Evolutionary conservation across 306 rosid species (phyloP), one percentile per base, ranked within the genome.

Genomic region (Neltuma alba): DNA sequence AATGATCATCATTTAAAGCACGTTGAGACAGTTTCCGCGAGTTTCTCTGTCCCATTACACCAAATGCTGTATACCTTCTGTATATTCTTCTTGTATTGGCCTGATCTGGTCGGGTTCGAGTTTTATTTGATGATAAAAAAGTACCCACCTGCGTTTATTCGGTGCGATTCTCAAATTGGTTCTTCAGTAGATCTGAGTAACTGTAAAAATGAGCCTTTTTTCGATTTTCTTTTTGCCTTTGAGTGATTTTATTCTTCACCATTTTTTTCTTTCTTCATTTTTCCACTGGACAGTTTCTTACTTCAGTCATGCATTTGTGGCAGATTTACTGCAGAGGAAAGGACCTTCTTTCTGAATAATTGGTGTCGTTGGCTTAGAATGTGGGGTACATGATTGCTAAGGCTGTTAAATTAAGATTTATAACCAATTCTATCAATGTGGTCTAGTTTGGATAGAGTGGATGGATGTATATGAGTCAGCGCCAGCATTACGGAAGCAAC

Each of bases 381-480:
- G 85, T 68, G 75, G 85, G 70, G 36, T 70, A 38, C 77, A 78
- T 83, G 84, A 86, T 79, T 67, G 83, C 70, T 61, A 83, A 74
- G 85, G 79, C 36, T 72, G 78, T 38, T 63, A 83, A 77, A 79
- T 74, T 75, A 75, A 83, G 81, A 69, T 71, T 47, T 70, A 45
- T 83, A 86, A 80, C 31, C 66, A 64, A 66, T 72, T 70, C 66
- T 37, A 84, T 87, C 97, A 82, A 90, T 89, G 91, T 90, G 90
- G 90, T 89, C 74, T 83, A 40, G 77, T 83, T 88, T 86, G 86
- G 87, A 69, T 78, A 65, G 91, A 75, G 89, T 88, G 93, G 94
- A 93, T 93, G 98, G 98, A 93, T 89, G 90, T 83, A 72, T 84
- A 83, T 84, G 91, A 90, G 85, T 86, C 97, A 81, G 85, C 57